These are phyloP conservation scores for Citrus sp. DNA, from an alignment of 345 rosid species.

Conservation along the genomic window DNA sequence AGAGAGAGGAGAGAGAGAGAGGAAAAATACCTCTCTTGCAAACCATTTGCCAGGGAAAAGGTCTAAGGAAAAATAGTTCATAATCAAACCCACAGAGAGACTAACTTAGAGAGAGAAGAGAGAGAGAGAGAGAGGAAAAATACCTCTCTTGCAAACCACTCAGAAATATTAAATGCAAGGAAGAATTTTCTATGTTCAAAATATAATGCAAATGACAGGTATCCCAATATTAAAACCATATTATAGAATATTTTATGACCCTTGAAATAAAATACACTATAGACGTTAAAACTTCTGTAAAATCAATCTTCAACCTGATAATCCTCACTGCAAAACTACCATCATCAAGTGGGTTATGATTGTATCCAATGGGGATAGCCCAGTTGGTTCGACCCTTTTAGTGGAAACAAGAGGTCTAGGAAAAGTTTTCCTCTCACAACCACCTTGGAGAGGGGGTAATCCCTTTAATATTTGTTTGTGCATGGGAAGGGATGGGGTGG, in stretches of 20 bases:
- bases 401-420: not conserved
- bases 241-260: not conserved
- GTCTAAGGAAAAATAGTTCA: not conserved
- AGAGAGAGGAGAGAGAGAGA: too few relatives aligned
- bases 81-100: not conserved
- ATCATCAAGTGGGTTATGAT: not conserved
- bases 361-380: not conserved
- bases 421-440: not conserved
- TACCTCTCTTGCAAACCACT: not conserved
- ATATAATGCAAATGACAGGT: not conserved
- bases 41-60: not conserved
- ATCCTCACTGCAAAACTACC: not conserved
- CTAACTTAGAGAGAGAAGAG: not conserved
- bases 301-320: too few relatives aligned
- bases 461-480: not conserved
- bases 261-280: not conserved
- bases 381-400: not conserved
- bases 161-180: not conserved
- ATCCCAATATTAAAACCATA: not conserved
- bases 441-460: not conserved
- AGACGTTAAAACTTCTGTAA: not conserved
- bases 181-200: not conserved
- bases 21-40: not conserved
- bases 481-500: not conserved
- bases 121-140: not conserved